Evolutionary conservation across 371 early-diverging fungal genomes (phyloP).

Genomic region (Catenaria anguillulae): DNA sequence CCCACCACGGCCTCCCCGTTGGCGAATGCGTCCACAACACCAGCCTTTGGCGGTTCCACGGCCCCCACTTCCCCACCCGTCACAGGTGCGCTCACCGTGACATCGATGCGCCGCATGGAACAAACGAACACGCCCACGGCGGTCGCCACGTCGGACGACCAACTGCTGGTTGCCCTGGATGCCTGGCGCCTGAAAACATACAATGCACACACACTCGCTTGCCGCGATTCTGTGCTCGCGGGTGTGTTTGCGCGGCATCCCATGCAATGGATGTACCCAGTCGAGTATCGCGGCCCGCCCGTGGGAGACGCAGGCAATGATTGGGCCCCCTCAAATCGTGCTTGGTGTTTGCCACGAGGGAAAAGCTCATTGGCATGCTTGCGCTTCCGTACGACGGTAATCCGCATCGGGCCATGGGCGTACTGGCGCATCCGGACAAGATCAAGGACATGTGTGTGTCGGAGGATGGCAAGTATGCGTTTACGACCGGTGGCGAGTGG

Average conservation of each 20-base stretch:
- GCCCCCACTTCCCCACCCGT: background rate
- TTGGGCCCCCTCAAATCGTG: too few relatives aligned
- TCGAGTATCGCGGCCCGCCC: background rate
- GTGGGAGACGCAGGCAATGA: too few relatives aligned
- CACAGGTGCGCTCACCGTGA: background rate
- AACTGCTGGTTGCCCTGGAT: background rate
- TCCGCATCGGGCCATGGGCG: conserved; percentile 26
- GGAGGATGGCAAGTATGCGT: conserved; percentile 19
- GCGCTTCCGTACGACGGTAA: conserved; percentile 37
- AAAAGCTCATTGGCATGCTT: conserved; percentile 25
- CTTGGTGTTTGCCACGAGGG: conserved; percentile 15
- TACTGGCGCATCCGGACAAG: conserved; percentile 32
- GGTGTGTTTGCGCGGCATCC: conserved; percentile 20
- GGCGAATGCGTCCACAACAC: too few relatives aligned
- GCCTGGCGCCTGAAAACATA: conserved; percentile 15
- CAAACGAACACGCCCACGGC: background rate
- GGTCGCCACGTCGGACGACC: background rate
- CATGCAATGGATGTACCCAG: conserved; percentile 1
- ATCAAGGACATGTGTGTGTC: conserved; percentile 18
- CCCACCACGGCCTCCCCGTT: too few relatives aligned
- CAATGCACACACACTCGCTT: conserved; percentile 23
- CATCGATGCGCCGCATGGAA: background rate
- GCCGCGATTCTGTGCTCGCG: conserved; percentile 27
- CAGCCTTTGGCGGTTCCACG: background rate
- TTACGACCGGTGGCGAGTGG: conserved; percentile 24